Base-by-base conservation (phyloP, 2,329 filamentous ascomycete genomes). In the Parastagonospora nodorum region DNA sequence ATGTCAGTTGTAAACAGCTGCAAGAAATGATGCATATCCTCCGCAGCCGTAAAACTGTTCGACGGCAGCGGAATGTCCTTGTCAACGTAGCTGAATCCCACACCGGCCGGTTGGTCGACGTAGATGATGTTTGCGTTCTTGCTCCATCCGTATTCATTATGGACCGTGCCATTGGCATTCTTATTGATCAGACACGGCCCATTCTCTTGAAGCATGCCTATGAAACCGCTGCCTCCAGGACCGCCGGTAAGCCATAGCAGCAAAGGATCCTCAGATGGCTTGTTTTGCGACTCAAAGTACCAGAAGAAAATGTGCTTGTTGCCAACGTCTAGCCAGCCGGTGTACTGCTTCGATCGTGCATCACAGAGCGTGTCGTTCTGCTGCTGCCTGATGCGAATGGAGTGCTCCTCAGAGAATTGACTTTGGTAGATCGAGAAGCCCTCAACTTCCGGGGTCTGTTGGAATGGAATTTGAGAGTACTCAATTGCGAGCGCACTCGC, bases 1-100 rank as follows among this genome's bases (percentile, higher is more conserved):
- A 78, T 72, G 12, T 78, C 70, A 11, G 66, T 70, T 15, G 78
- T 71, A 53, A 81, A 80, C 4, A 80, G 64, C 53, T 80, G 77
- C 43, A 82, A 64, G 53, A 81, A 82, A 31, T 74, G 62, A 56
- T 81, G 76, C 71, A 81, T 77, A 60, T 82, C 80, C 38, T 73
- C 68, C 1, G 78, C 77, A 10, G 75, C 76, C 1, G 75, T 73
- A 30, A 75, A 73, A 10, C 79, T 80, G 5, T 69, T 70, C 2
- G 54, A 60, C 2, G 76, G 72, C 1, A 74, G 15, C 5, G 68
- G 68, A 5, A 52, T 55, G 4, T 67, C 72, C 44, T 73, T 62
- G 42, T 76, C 73, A 1, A 74, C 31, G 52, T 75, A 75, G 30
- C 69, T 73, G 49, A 75, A 74, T 4, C 73, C 73, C 2, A 74